Conservation (phyloP, 495 filamentous ascomycete genomes). For the Aspergillus baeticus region DNA sequence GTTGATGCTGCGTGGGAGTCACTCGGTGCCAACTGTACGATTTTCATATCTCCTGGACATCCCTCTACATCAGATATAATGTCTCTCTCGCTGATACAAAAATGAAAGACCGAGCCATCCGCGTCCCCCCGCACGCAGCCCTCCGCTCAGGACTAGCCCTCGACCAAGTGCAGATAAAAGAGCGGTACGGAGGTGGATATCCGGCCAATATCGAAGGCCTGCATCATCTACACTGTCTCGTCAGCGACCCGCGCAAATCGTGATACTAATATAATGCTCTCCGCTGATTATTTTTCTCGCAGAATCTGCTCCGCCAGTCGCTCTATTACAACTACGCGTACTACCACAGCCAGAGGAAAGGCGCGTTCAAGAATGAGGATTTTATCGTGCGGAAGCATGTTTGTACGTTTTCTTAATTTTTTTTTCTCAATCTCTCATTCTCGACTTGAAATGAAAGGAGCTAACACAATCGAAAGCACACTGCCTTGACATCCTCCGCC, state of each 20-base stretch:
- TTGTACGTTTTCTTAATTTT: conserved; percentile 33
- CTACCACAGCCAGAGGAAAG: conserved; percentile 45
- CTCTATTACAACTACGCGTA: conserved; percentile 58
- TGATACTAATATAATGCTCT: too few relatives aligned
- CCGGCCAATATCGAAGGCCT: conserved; percentile 56
- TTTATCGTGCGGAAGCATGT: conserved; percentile 49
- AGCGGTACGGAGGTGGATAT: conserved; percentile 53
- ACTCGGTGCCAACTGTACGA: conserved; percentile 50
- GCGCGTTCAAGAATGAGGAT: conserved; percentile 50
- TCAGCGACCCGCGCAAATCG: conserved; percentile 16
- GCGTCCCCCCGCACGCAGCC: conserved; percentile 38
- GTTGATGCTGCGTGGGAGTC: conserved; percentile 59
- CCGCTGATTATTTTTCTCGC: too few relatives aligned
- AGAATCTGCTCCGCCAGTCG: conserved; percentile 55
- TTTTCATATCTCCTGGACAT: not conserved
- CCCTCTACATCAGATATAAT: not conserved
- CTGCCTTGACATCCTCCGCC: conserved; percentile 50
- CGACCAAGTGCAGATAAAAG: conserved; percentile 50
- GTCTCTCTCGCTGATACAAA: not conserved
- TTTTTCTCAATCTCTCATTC: too few relatives aligned
- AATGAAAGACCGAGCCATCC: conserved; percentile 39
- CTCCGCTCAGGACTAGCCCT: conserved; percentile 36
- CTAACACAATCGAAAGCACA: conserved; percentile 30
- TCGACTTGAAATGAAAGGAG: too few relatives aligned
- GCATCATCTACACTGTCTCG: conserved; percentile 58